These are phyloP conservation scores for Phaeomoniella chlamydospora DNA, from an alignment of 2,329 filamentous ascomycete genomes.

Conservation along the genomic window DNA sequence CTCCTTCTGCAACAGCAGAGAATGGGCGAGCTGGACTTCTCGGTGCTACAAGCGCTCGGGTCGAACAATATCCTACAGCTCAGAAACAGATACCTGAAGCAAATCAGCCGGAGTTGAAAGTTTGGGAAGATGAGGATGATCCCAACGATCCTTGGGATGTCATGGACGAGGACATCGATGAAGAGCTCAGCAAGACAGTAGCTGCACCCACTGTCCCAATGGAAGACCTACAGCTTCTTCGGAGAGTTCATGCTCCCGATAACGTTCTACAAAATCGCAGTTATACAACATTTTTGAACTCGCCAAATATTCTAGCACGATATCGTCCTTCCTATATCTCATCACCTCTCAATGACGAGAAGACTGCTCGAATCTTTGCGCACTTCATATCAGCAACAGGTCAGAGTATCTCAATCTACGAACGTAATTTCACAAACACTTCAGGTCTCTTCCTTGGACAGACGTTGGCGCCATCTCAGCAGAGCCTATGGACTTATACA, in stretches of 20 bases:
- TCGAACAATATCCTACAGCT: neutral
- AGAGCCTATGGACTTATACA: slow-evolving; percentile 52
- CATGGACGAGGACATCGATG: slow-evolving; percentile 35
- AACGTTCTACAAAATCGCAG: slow-evolving; percentile 33
- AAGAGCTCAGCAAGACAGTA: slow-evolving; percentile 11
- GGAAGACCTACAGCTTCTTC: slow-evolving; percentile 12
- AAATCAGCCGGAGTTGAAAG: slow-evolving; percentile 8
- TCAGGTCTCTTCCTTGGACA: slow-evolving; percentile 49
- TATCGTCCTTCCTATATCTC: slow-evolving; percentile 52
- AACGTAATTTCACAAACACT: slow-evolving; percentile 64
- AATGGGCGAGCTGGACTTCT: neutral
- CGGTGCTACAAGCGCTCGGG: neutral
- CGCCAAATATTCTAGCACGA: slow-evolving; percentile 39
- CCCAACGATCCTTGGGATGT: slow-evolving; percentile 50
- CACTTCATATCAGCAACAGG: slow-evolving; percentile 87
- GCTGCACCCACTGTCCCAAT: slow-evolving; percentile 23
- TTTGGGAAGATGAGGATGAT: slow-evolving; percentile 24
- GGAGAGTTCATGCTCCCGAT: slow-evolving; percentile 26
- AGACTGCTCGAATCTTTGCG: slow-evolving; percentile 70
- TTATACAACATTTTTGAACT: slow-evolving; percentile 31
- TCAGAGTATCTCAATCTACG: slow-evolving; percentile 73
- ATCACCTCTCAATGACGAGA: slow-evolving; percentile 64
- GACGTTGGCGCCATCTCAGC: slow-evolving; percentile 45
- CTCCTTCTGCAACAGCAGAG: neutral
- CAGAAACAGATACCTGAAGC: slow-evolving; percentile 1